phyloP scores from a whole-genome alignment of 495 filamentous ascomycete genomes.

The Trichoderma orchidacearum region DNA sequence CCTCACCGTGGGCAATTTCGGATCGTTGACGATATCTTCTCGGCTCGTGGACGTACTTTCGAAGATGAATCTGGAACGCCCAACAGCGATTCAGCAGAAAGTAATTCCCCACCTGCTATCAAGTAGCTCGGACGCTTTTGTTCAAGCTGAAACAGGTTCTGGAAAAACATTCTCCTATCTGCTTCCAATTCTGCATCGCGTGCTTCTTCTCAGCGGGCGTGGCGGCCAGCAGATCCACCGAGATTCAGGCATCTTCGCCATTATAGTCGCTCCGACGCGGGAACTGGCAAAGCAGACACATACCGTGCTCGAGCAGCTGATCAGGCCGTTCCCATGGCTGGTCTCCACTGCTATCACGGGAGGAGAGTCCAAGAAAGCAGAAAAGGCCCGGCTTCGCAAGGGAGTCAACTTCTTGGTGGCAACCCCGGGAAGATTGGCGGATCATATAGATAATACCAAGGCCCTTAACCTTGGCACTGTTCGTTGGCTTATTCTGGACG shows the following conservation, averaged over 20 bases:
- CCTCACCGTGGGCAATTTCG: conserved; percentile 72
- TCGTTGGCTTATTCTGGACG: conserved; percentile 86
- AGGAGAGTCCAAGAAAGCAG: conserved; percentile 93
- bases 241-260: conserved; percentile 81
- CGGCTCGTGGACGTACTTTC: conserved; percentile 70
- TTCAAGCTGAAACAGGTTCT: conserved; percentile 93
- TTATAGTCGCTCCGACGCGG: conserved; percentile 81
- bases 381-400: conserved; percentile 85
- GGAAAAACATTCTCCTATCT: conserved; percentile 94
- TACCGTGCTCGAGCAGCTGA: conserved; percentile 62
- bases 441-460: conserved; percentile 86
- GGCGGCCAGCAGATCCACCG: conserved; percentile 46
- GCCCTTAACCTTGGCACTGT: conserved; percentile 78
- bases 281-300: conserved; percentile 91
- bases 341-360: conserved; percentile 87
- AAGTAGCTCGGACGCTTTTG: conserved; percentile 80
- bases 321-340: conserved; percentile 77
- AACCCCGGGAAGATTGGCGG: conserved; percentile 77
- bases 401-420: conserved; percentile 91
- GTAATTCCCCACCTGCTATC: conserved; percentile 54
- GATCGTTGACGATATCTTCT: conserved; percentile 62
- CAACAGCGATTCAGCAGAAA: conserved; percentile 87
- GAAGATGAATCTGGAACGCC: conserved; percentile 75
- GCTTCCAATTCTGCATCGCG: conserved; percentile 76
- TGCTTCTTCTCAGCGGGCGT: conserved; percentile 57